Evolutionary conservation across 306 rosid species (phyloP).

Genomic region (Ceratonia siliqua): DNA sequence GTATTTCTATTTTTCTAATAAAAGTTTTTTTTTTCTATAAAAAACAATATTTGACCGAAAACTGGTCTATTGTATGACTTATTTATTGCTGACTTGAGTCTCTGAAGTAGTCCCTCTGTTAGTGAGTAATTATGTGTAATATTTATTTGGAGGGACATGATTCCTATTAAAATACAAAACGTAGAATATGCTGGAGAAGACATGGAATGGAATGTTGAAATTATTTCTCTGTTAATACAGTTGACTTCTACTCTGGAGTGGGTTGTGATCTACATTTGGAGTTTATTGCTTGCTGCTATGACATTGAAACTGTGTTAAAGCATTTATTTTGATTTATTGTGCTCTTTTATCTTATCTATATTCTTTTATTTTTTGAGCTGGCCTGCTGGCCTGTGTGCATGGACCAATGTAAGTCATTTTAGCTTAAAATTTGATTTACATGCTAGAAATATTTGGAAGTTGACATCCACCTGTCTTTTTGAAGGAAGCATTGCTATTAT

Average conservation of each 20-base stretch:
- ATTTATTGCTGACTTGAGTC: background rate
- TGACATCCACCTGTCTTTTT: background rate
- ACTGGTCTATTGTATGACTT: background rate
- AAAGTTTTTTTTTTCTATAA: too few relatives aligned
- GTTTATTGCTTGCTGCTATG: background rate
- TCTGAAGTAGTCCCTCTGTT: background rate
- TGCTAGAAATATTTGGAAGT: background rate
- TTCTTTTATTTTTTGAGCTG: background rate
- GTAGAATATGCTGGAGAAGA: background rate
- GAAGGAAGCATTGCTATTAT: background rate
- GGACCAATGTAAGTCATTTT: background rate
- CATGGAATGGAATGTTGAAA: background rate
- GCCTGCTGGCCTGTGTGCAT: background rate
- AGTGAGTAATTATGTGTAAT: background rate
- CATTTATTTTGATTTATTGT: background rate
- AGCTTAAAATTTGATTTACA: background rate
- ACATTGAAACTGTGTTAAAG: background rate
- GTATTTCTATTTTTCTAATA: too few relatives aligned
- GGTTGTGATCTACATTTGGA: background rate
- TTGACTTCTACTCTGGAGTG: slow-evolving; percentile 2
- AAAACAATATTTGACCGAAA: too few relatives aligned
- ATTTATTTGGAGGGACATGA: background rate
- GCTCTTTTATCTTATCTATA: background rate
- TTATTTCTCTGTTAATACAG: background rate
- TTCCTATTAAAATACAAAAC: background rate